These are phyloP conservation scores for Colletotrichum spinosum DNA, from an alignment of 2,329 filamentous ascomycete species.

Conservation along the genomic window DNA sequence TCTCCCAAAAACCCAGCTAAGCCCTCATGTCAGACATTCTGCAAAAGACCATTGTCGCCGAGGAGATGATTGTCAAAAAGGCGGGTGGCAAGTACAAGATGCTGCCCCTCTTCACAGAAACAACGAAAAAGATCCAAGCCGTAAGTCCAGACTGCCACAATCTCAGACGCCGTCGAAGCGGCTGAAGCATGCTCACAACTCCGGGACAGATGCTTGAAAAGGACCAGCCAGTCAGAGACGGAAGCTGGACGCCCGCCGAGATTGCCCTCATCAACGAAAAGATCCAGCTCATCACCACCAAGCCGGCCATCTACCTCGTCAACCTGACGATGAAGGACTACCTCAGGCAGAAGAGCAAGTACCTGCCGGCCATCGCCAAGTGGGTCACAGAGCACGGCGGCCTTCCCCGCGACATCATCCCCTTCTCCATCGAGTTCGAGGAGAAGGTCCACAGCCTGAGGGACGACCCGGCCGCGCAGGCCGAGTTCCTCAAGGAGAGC, in stretches of 20 bases:
- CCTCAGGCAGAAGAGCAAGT: conserved; percentile 59
- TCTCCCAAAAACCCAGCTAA: neutral
- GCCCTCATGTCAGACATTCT: conserved; percentile 48
- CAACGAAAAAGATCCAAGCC: conserved; percentile 53
- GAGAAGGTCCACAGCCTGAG: conserved; percentile 54
- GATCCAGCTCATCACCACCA: conserved; percentile 58
- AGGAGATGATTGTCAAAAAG: conserved; percentile 54
- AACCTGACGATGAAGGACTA: conserved; percentile 61
- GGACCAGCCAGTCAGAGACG: conserved; percentile 55
- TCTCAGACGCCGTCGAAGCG: neutral
- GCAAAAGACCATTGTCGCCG: conserved; percentile 51
- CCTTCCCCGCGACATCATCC: conserved; percentile 53
- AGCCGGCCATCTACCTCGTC: conserved; percentile 58
- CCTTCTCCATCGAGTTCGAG: conserved; percentile 58
- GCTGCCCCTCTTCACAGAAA: conserved; percentile 57
- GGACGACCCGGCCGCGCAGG: conserved; percentile 49
- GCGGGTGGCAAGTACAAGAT: conserved; percentile 59
- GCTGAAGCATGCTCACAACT: conserved; percentile 22
- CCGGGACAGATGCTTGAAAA: conserved; percentile 50
- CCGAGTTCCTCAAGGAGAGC: conserved; percentile 51
- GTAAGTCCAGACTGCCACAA: conserved; percentile 38
- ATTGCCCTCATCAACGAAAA: conserved; percentile 59
- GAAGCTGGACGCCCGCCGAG: conserved; percentile 55
- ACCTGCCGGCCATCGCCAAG: conserved; percentile 56
- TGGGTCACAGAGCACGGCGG: conserved; percentile 59